Evolutionary conservation across 345 rosid genomes (phyloP), one percentile per base, ranked within the genome.

Genomic region (Eucalyptus tenuipes): DNA sequence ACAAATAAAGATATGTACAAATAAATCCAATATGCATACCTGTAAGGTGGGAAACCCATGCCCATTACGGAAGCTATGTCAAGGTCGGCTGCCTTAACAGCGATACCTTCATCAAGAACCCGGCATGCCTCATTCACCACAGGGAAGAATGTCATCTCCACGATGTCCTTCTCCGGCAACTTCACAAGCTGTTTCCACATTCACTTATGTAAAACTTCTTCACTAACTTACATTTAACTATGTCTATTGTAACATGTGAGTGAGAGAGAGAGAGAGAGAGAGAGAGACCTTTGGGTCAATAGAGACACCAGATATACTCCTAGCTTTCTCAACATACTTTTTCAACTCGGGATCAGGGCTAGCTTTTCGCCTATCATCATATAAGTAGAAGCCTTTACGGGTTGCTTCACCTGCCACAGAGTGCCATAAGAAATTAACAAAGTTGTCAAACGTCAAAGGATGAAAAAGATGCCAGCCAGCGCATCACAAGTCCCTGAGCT

Each of bases 71-170:
- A 92, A 57, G 99, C 94, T 89, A 98, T 92, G 94, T 98, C 99
- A 57, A 97, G 96, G 92, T 98, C 99, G 13, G 98, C 95, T 88
- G 98, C 99, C 93, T 98, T 97, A 61, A 96, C 98, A 84, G 95
- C 98, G 87, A 98, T 96, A 20, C 99, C 99, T 93, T 98, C 99
- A 4, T 96, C 97, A 49, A 95, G 94, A 68, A 98, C 97, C 79
- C 99, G 94, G 88, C 99, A 98, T 75, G 99, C 97, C 91, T 98
- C 99, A 31, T 98, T 98, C 85, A 98, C 99, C 86, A 98, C 99
- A 1, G 99, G 99, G 87, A 98, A 96, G 93, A 98, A 95, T 84
- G 93, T 89, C 99, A 97, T 98, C 93, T 98, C 99, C 86, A 97
- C 93, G 17, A 98, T 96, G 90, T 98, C 99, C 91, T 93, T 96